Evolutionary conservation across 306 rosid genomes (phyloP).

Genomic region (Potentilla sterilis): DNA sequence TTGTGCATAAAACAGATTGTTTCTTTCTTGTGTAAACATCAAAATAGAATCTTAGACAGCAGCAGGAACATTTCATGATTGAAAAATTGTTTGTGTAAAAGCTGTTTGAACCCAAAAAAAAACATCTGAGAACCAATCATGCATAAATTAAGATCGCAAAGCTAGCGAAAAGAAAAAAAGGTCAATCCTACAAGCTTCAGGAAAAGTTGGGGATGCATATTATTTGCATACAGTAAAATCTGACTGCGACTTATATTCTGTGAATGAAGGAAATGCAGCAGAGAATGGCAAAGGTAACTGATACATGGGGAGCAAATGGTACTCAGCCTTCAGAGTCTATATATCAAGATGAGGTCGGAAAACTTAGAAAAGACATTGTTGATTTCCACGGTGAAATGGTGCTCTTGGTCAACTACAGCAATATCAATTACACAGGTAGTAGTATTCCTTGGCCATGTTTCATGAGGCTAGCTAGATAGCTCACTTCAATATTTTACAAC

Average conservation of each 20-base stretch:
- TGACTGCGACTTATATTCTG: neutral
- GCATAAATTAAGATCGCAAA: no score
- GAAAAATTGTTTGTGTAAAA: neutral
- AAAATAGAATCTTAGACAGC: no score
- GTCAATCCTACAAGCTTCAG: no score
- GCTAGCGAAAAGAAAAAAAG: neutral
- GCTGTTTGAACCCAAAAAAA: no score
- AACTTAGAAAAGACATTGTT: slow-evolving; percentile 72
- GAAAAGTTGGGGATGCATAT: no score
- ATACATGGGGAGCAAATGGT: slow-evolving; percentile 59
- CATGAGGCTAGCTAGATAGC: neutral
- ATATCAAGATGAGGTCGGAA: slow-evolving; percentile 54
- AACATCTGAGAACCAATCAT: neutral
- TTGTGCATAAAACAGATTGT: no score
- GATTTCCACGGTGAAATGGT: slow-evolving; percentile 98
- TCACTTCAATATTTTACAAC: neutral
- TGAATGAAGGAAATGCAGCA: slow-evolving; percentile 60
- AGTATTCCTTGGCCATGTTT: neutral
- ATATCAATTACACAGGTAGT: slow-evolving; percentile 78
- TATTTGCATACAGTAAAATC: neutral
- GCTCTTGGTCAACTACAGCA: slow-evolving; percentile 79
- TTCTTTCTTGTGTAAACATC: no score
- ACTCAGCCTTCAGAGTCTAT: slow-evolving; percentile 39
- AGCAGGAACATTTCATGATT: neutral
- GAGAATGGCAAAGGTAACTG: slow-evolving; percentile 53